These are phyloP conservation scores for Mesembryanthemum crystallinum DNA, from an alignment of 148 eudicot species.

Conservation along the genomic window DNA sequence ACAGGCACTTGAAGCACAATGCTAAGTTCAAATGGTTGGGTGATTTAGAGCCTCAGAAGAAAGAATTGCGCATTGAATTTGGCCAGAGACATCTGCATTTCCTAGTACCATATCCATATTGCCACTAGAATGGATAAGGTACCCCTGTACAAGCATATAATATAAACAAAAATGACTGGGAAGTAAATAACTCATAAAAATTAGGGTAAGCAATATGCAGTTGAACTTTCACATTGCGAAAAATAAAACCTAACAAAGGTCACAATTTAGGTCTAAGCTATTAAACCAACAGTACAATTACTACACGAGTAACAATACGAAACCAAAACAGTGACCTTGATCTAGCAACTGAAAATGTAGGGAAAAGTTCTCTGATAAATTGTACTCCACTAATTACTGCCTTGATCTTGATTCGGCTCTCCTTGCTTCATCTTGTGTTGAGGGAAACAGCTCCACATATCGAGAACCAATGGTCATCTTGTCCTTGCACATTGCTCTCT, in stretches of 20 bases:
- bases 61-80: no score
- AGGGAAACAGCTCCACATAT: slow-evolving; percentile 84
- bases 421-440: slow-evolving; percentile 66
- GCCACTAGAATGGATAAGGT: no score
- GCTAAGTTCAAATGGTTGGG: no score
- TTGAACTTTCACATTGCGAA: slow-evolving; percentile 18
- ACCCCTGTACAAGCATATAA: not conserved
- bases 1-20: no score
- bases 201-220: not conserved
- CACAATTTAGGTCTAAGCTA: slow-evolving; percentile 3
- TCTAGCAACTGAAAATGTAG: slow-evolving; percentile 4
- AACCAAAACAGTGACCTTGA: slow-evolving; percentile 15
- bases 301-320: not conserved
- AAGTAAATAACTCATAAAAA: not conserved
- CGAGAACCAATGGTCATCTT: slow-evolving; percentile 75
- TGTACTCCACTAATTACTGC: slow-evolving; percentile 28
- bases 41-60: no score
- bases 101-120: no score
- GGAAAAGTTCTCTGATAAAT: not conserved
- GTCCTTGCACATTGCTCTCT: slow-evolving; percentile 84
- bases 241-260: slow-evolving; percentile 7
- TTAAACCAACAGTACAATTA: slow-evolving; percentile 9
- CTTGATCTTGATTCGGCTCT: slow-evolving; percentile 70
- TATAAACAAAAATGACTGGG: no score
- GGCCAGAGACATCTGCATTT: no score